Conservation (phyloP, 2,329 filamentous ascomycete species). For the Whalleya microplaca region DNA sequence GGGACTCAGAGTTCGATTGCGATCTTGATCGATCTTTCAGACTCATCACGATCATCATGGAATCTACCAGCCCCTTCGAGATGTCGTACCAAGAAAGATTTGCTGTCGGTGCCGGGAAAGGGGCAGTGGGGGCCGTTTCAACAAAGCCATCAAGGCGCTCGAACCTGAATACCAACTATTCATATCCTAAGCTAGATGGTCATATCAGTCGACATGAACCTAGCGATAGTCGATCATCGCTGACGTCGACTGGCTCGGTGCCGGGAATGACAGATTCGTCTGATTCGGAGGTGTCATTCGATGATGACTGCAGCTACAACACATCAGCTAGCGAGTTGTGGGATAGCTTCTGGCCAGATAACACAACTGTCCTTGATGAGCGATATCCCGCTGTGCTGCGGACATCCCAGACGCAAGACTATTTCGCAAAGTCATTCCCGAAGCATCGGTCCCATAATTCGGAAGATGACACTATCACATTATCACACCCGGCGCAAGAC, state of each 20-base stretch:
- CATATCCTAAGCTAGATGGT: constrained; percentile 37
- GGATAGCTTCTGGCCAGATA: constrained; percentile 54
- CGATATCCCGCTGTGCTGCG: constrained; percentile 25
- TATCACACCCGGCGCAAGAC: constrained; percentile 17
- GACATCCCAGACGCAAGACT: constrained; percentile 20
- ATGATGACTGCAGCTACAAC: constrained; percentile 56
- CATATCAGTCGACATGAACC: constrained; percentile 33
- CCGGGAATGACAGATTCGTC: constrained; percentile 56
- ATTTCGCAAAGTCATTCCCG: constrained; percentile 22
- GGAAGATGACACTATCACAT: constrained; percentile 33
- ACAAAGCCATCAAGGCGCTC: constrained; percentile 21
- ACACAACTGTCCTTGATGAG: constrained; percentile 15
- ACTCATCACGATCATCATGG: constrained; percentile 28
- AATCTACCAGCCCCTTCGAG: constrained; percentile 23
- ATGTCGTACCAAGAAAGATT: constrained; percentile 11
- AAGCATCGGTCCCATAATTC: constrained; percentile 8
- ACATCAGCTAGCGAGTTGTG: constrained; percentile 50
- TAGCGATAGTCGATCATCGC: constrained; percentile 44
- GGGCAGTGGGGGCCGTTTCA: constrained; percentile 18
- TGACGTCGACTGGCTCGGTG: constrained; percentile 50
- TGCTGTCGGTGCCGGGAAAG: constrained; percentile 4
- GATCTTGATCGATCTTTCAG: constrained; percentile 25
- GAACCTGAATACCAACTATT: constrained; percentile 39
- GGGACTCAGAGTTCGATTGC: constrained; percentile 20
- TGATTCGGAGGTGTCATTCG: constrained; percentile 54